Evolutionary conservation across 108 stramenopile species (phyloP), one percentile per base, ranked within the genome.

Genomic region (Schizochytrium sp.): DNA sequence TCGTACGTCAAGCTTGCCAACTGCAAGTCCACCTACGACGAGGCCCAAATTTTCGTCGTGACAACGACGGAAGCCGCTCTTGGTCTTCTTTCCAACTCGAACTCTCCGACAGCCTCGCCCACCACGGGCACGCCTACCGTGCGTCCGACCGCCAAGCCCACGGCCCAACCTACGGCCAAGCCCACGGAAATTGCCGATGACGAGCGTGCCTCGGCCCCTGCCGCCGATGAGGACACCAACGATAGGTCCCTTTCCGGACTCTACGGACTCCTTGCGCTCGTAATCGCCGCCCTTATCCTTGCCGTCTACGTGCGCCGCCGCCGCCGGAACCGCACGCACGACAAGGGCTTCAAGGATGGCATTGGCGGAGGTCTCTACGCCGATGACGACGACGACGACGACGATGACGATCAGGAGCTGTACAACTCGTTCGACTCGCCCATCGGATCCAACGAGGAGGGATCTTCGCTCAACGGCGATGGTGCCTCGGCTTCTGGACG

Each of bases 381-480:
- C 34, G 25, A 34, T 69, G 34, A 69, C 4, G 63, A 69, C 41
- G 63, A 83, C 25, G 76, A 47, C 51, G 76, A 83, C 48, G 76
- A 83, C 4, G 72, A 83, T 23, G 76, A 83, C 4, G 76, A 83
- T 12, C 76, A 83, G 51, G 76, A 83, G n/a, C 51, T 83, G 16
- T 83, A 83, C 76, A 83, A 83, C 23, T 83, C 76, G 18, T 83
- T 83, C 51, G 76, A 83, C n/a, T 45, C 76, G 14, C 63, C 63
- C 14, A 41, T 41, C 25, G 63, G 63, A 59, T n/a, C 21, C 18
- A 69, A 23, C 25, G 63, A 69, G 21, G 63, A 18, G 25, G 63
- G 8, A 0, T 41, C 25, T 69, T 41, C 63, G 25, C 63, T 14
- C 14, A 18, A 12, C 63, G 25, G 34, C 41, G 63, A 69, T 18